Evolutionary conservation across 164 flowering plant species (phyloP).

Genomic region (grape (Vitis vinifera)): DNA sequence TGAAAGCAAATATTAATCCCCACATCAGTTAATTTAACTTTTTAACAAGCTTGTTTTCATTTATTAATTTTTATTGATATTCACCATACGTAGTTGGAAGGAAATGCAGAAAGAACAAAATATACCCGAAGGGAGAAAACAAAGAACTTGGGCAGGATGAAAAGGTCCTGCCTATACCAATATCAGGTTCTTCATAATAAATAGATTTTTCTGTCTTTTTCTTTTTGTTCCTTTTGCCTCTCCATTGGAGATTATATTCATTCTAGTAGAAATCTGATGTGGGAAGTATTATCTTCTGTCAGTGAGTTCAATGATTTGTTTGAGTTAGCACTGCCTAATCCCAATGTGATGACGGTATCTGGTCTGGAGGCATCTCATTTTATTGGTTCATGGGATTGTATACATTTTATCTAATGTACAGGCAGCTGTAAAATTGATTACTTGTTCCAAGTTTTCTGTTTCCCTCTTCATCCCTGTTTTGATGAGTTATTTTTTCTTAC

Average conservation of each 20-base stretch:
- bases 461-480: too few species aligned
- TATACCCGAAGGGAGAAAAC: background rate
- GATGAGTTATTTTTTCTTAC: too few species aligned
- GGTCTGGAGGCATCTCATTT: too few species aligned
- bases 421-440: too few species aligned
- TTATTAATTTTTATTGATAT: slow-evolving; percentile 15
- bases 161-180: slow-evolving; percentile 12
- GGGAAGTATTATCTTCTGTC: too few species aligned
- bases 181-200: background rate
- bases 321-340: too few species aligned
- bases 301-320: too few species aligned
- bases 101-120: background rate
- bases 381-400: too few species aligned
- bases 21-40: background rate
- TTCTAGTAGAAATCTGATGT: too few species aligned
- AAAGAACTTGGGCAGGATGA: slow-evolving; percentile 14
- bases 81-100: slow-evolving; percentile 6
- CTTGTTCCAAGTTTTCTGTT: too few species aligned
- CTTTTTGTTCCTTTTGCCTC: background rate
- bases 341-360: too few species aligned
- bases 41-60: slow-evolving; percentile 4
- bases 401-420: too few species aligned
- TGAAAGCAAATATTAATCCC: slow-evolving; percentile 8
- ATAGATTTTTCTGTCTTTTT: background rate
- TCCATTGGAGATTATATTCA: background rate